A percentile compares a stretch with the other conserved stretches of the same genome.
Evolutionary conservation across 306 rosid genomes (phyloP).

Genomic region (Castanospermum australe): DNA sequence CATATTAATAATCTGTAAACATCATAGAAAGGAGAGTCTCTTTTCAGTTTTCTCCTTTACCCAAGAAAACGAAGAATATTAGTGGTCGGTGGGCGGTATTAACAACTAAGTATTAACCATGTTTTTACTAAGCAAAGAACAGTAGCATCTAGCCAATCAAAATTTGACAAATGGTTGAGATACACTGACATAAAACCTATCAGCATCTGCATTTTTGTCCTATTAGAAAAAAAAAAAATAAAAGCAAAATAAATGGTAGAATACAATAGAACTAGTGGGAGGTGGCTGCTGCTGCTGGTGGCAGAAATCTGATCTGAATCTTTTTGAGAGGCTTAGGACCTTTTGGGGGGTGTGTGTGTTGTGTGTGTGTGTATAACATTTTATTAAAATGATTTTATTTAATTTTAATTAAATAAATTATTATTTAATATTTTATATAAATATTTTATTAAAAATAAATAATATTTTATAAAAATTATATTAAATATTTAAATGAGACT

Average conservation of each 20-base stretch:
- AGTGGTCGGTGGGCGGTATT: not conserved
- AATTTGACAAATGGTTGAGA: conserved; percentile 18
- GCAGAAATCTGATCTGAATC: too few species aligned
- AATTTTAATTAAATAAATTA: too few species aligned
- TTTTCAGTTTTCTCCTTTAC: conserved; percentile 33
- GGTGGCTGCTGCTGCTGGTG: not conserved
- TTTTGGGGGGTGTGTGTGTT: too few species aligned
- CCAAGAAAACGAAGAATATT: conserved; percentile 47
- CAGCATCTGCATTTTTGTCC: conserved; percentile 44
- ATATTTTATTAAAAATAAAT: too few species aligned
- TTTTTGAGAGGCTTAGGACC: too few species aligned
- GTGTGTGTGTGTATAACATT: too few species aligned
- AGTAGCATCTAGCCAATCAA: not conserved
- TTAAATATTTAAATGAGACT: too few species aligned
- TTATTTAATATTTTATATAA: too few species aligned
- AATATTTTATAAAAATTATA: too few species aligned
- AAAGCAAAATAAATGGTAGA: not conserved
- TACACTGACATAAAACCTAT: not conserved
- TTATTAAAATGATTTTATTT: too few species aligned
- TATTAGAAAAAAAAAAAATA: not conserved
- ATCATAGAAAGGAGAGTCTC: conserved; percentile 24
- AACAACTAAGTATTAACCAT: too few species aligned
- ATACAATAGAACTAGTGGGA: not conserved
- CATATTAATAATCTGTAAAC: conserved; percentile 37
- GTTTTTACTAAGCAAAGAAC: not conserved